Percentiles rank a stretch among this genome's conserved stretches.
phyloP scores from a whole-genome alignment of 352 stramenopile genomes.

The Phytopythium sindhum region DNA sequence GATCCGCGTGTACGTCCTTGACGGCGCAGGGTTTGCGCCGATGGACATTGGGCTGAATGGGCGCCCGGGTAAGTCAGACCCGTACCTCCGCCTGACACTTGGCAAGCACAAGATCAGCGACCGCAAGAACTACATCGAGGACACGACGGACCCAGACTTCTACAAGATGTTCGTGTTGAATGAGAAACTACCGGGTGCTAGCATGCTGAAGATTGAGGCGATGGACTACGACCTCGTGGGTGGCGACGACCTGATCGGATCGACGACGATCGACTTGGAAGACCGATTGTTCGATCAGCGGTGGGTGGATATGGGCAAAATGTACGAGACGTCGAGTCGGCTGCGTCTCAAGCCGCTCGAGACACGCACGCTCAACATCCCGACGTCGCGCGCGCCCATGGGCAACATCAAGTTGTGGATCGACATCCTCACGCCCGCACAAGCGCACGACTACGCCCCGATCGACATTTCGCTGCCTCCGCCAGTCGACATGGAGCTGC shows the following conservation, averaged over 20 bases:
- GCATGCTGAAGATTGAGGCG: constrained; percentile 83
- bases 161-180: constrained; percentile 91
- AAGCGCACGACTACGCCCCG: constrained; percentile 75
- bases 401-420: constrained; percentile 87
- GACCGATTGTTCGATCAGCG: constrained; percentile 89
- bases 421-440: constrained; percentile 82
- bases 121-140: constrained; percentile 88
- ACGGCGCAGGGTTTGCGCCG: constrained; percentile 77
- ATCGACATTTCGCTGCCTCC: constrained; percentile 85
- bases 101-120: constrained; percentile 87
- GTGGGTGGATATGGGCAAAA: constrained; percentile 85
- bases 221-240: constrained; percentile 91
- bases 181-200: constrained; percentile 80
- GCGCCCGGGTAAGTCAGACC: constrained; percentile 81
- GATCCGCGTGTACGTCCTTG: constrained; percentile 86
- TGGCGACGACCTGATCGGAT: constrained; percentile 90
- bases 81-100: constrained; percentile 82
- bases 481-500: constrained; percentile 87
- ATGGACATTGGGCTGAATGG: constrained; percentile 88
- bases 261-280: constrained; percentile 92
- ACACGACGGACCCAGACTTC: constrained; percentile 87
- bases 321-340: constrained; percentile 77
- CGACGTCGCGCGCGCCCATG: constrained; percentile 81
- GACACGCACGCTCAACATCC: constrained; percentile 82
- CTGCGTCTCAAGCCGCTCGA: constrained; percentile 72